Base-by-base conservation (phyloP, 176 grass and related monocot genomes). In the Rhipidocladum racemiflorum region DNA sequence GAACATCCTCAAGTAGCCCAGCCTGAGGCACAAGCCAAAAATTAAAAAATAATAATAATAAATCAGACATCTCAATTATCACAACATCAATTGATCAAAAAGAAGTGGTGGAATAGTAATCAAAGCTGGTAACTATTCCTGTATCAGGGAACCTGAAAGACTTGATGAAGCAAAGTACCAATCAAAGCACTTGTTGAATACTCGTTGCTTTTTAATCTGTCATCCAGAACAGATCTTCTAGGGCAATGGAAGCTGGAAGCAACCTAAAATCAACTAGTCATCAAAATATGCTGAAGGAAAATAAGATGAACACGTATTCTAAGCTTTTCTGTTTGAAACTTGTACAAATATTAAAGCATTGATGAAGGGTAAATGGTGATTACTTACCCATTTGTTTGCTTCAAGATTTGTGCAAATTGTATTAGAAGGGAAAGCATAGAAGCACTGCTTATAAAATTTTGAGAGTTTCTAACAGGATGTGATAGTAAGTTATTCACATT, bases 121-220 rank as follows among this genome's bases (percentile, higher is more conserved):
- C 29, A 29, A 53, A 80, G 35, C 40, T 43, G 12, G 72, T 18
- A 81, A 49, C 46, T 86, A 23, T 34, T 82, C 38, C 9, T 53
- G 24, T 43, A 45, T 70, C 50, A 81, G 34, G 67, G 51, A 98
- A 98, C 95, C 95, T 98, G 92, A 88, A 98, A 98, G 48, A 98
- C 84, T 89, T 98, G 95, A 90, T 98, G 95, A 79, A 98, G 95
- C 88, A 98, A 80, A 71, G 88, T 98, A 88, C 95, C 95, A 77
- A 89, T 92, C 78, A 98, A 88, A 51, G 92, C 92, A 44, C 64
- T 86, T 81, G 70, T 89, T 57, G 90, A 89, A 89, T 91, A 90
- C 85, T 98, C 92, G 24, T 89, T 70, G 72, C 79, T 84, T 86
- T 93, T 98, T 82, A 98, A 74, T 84, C 95, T 95, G 56, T 98